Percentiles rank a stretch among this genome's conserved stretches.
phyloP scores from a whole-genome alignment of 2,329 filamentous ascomycete genomes.

The Fusarium buxicola region DNA sequence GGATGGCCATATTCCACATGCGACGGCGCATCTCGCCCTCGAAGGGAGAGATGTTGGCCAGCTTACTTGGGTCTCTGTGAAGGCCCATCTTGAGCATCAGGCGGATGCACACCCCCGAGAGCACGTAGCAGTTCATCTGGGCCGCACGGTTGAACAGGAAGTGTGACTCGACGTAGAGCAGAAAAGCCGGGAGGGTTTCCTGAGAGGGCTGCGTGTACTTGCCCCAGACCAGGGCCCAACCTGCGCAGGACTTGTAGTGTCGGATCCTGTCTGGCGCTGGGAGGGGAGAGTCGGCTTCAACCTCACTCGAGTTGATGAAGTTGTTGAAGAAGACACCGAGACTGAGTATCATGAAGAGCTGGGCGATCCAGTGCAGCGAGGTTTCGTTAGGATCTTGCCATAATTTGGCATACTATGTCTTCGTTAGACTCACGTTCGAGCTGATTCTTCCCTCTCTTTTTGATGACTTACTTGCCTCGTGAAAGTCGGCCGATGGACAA shows the following conservation, averaged over 20 bases:
- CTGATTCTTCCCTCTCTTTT: too few relatives aligned
- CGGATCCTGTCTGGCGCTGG: conserved; percentile 59
- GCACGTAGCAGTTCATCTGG: conserved; percentile 66
- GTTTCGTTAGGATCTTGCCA: conserved; percentile 56
- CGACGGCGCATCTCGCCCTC: conserved; percentile 66
- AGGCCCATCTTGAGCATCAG: conserved; percentile 70
- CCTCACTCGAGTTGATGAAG: conserved; percentile 58
- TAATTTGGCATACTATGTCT: conserved; percentile 60
- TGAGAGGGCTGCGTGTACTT: conserved; percentile 63
- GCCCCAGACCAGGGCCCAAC: conserved; percentile 63
- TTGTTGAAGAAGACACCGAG: conserved; percentile 59
- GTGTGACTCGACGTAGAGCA: conserved; percentile 65
- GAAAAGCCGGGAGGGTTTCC: conserved; percentile 62
- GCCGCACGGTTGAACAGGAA: conserved; percentile 63
- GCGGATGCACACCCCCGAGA: conserved; percentile 62
- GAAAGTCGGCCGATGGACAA: conserved; percentile 66
- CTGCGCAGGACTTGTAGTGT: conserved; percentile 61
- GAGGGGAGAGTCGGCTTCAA: conserved; percentile 54
- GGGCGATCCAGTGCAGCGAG: conserved; percentile 61
- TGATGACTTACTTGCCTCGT: conserved; percentile 54
- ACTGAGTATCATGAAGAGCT: conserved; percentile 61
- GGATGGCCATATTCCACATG: conserved; percentile 65
- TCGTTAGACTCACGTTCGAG: conserved; percentile 1
- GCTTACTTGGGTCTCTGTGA: conserved; percentile 65
- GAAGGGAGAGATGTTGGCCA: conserved; percentile 63